These are phyloP conservation scores for Termitomyces sp. DNA, from an alignment of 768 basidiomycete species.

Conservation along the genomic window DNA sequence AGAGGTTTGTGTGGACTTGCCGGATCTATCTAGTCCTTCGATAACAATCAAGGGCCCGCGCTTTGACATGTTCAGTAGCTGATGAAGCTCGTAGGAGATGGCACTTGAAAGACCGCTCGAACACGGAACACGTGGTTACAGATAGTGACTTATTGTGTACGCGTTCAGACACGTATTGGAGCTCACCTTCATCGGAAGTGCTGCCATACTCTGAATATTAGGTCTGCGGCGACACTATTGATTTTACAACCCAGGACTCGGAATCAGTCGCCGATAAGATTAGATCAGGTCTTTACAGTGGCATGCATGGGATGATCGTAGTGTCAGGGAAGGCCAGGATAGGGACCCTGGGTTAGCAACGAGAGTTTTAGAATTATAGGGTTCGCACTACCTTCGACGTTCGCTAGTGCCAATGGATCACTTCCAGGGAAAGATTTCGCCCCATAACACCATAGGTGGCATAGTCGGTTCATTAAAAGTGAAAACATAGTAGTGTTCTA, in stretches of 20 bases:
- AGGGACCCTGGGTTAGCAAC: too few relatives aligned
- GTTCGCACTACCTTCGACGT: too few relatives aligned
- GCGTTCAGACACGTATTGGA: not conserved
- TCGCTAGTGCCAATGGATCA: too few relatives aligned
- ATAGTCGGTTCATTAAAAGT: too few relatives aligned
- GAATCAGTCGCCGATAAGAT: not conserved
- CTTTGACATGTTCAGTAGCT: constrained; percentile 13
- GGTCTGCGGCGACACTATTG: not conserved
- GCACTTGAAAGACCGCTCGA: too few relatives aligned
- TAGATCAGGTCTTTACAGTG: not conserved
- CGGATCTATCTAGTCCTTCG: constrained; percentile 93
- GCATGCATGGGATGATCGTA: too few relatives aligned
- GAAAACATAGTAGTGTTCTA: too few relatives aligned
- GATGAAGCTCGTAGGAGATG: not conserved
- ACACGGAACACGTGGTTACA: not conserved
- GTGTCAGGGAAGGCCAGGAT: too few relatives aligned
- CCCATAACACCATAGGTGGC: too few relatives aligned
- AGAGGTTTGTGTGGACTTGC: constrained; percentile 86
- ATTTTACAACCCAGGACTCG: not conserved
- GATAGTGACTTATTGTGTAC: not conserved
- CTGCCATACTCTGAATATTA: not conserved
- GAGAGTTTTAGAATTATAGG: too few relatives aligned
- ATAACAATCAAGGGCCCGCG: constrained; percentile 87
- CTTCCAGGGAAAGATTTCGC: too few relatives aligned
- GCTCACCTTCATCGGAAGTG: not conserved